phyloP scores from a whole-genome alignment of 345 rosid genomes.

The Brassica nigra region DNA sequence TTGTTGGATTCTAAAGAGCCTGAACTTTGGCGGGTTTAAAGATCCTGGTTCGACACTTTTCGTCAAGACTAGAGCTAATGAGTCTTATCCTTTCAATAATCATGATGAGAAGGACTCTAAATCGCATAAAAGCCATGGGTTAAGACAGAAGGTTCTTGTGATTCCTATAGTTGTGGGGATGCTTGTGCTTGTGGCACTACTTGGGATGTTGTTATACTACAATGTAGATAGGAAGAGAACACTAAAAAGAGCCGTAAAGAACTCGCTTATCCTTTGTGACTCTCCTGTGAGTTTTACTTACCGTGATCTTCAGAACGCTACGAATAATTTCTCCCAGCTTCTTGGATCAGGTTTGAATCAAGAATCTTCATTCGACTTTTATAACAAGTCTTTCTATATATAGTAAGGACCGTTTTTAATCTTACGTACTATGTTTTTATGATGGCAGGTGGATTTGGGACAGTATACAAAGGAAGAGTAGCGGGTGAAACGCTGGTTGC shows the following conservation, averaged over 20 bases:
- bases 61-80: conserved; percentile 60
- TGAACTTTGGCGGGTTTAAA: conserved; percentile 79
- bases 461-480: conserved; percentile 70
- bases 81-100: conserved; percentile 35
- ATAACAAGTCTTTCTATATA: neutral
- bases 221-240: conserved; percentile 57
- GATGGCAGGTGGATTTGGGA: conserved; percentile 73
- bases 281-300: conserved; percentile 70
- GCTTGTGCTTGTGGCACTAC: conserved; percentile 61
- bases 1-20: conserved; percentile 75
- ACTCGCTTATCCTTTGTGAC: conserved; percentile 56
- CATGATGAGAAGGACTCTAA: conserved; percentile 12
- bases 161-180: conserved; percentile 67
- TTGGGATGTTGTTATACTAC: conserved; percentile 66
- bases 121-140: conserved; percentile 20
- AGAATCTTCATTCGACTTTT: neutral
- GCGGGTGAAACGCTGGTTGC: conserved; percentile 52
- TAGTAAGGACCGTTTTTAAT: neutral
- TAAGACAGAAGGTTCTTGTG: conserved; percentile 51
- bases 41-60: conserved; percentile 81
- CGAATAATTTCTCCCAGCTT: conserved; percentile 65
- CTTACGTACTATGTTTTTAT: neutral
- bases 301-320: conserved; percentile 69
- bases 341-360: conserved; percentile 71
- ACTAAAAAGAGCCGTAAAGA: conserved; percentile 56